These are phyloP conservation scores for Yamadazyma takamatsuzukensis DNA, from an alignment of 805 yeast species.

Conservation along the genomic window DNA sequence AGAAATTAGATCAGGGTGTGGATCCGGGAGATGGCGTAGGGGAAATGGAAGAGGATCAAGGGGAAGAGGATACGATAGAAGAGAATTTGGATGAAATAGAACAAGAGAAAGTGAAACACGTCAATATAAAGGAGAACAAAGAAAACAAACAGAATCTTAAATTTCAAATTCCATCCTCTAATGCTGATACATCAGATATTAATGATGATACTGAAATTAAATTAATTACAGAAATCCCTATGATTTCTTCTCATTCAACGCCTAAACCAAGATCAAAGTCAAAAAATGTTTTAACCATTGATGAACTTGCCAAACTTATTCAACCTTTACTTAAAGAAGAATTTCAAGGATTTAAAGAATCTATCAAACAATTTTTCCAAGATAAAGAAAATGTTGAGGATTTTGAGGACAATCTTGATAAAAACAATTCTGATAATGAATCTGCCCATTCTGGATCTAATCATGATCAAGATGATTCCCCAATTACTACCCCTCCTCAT, in stretches of 20 bases:
- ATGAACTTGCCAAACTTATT: constrained; percentile 13
- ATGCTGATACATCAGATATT: too few species aligned
- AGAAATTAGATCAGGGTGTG: constrained; percentile 10
- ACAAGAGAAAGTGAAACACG: not conserved
- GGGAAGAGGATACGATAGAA: not conserved
- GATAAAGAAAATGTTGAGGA: constrained; percentile 3
- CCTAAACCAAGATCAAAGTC: too few species aligned
- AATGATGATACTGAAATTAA: constrained; percentile 11
- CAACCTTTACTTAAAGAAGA: constrained; percentile 17
- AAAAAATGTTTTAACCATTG: too few species aligned
- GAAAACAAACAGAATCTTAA: too few species aligned
- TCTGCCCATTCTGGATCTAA: not conserved
- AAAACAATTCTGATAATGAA: constrained; percentile 3
- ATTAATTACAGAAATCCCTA: constrained; percentile 5
- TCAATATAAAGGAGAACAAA: not conserved
- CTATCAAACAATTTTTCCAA: constrained; percentile 4
- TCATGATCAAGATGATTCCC: constrained; percentile 12
- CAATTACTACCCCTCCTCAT: constrained; percentile 32
- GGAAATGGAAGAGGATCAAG: not conserved
- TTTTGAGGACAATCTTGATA: constrained; percentile 2
- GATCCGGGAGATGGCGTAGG: not conserved
- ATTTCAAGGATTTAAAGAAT: constrained; percentile 14
- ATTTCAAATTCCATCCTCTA: too few species aligned
- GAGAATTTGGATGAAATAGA: not conserved
- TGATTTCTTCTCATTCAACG: constrained; percentile 24